Percentiles rank a stretch among this genome's conserved stretches.
Conservation (phyloP, 1,284 basidiomycete genomes). For the Erythrobasidium hasegawianum region DNA sequence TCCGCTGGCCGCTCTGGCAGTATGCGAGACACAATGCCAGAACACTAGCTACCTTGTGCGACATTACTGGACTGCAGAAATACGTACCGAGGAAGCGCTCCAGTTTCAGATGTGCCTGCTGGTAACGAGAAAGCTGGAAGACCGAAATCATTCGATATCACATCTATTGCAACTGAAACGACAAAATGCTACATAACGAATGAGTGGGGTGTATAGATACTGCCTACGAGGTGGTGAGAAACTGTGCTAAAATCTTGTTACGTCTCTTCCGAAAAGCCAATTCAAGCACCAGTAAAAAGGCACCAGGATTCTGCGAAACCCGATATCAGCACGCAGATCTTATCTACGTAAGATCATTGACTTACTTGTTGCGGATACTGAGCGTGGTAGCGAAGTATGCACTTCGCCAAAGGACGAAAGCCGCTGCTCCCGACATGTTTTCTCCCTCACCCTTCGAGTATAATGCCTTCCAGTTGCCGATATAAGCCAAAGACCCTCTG, state of each 20-base stretch:
- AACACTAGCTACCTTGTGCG: no score
- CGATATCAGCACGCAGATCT: conserved; percentile 22
- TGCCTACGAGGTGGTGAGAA: no score
- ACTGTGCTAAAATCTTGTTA: conserved; percentile 62
- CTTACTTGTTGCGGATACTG: conserved; percentile 67
- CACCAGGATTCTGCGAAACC: conserved; percentile 28
- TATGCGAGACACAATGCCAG: no score
- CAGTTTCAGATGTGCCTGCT: no score
- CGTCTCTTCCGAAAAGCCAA: conserved; percentile 72
- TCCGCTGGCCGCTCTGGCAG: no score
- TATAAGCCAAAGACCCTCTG: conserved; percentile 71
- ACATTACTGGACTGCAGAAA: no score
- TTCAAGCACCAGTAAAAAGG: conserved; percentile 48
- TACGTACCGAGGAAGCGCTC: no score
- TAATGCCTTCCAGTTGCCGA: conserved; percentile 66
- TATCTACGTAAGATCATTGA: conserved; percentile 27
- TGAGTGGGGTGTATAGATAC: no score
- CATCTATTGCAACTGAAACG: no score
- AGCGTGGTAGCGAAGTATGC: conserved; percentile 76
- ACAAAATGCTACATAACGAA: no score
- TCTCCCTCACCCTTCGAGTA: conserved; percentile 59
- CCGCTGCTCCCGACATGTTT: conserved; percentile 59
- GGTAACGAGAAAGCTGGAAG: no score
- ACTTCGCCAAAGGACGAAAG: conserved; percentile 61
- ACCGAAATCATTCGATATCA: no score